phyloP scores from a whole-genome alignment of 2,329 filamentous ascomycete species.

The Phialocephala sp. region DNA sequence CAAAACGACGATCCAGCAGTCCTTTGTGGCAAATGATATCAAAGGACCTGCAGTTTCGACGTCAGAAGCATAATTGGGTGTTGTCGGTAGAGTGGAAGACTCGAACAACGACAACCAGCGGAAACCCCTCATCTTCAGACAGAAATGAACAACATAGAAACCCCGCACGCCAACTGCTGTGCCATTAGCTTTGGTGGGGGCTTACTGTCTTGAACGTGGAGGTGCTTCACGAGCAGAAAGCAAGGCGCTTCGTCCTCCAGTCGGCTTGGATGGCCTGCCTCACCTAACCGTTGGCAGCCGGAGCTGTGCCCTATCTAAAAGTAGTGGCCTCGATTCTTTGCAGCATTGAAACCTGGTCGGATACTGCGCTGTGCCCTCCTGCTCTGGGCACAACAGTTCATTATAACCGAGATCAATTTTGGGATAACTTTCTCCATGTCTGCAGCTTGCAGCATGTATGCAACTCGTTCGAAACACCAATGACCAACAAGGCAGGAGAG shows the following conservation, averaged over 20 bases:
- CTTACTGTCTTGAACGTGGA: slow-evolving; percentile 1
- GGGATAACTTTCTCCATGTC: slow-evolving; percentile 1
- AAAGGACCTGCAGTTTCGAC: slow-evolving; percentile 8
- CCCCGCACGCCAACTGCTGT: slow-evolving; percentile 6
- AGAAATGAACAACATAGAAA: background rate
- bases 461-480: background rate
- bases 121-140: slow-evolving; percentile 1
- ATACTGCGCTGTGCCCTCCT: slow-evolving; percentile 3
- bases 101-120: background rate
- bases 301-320: background rate
- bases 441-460: background rate
- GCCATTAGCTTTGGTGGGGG: background rate
- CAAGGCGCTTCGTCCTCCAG: background rate
- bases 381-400: background rate
- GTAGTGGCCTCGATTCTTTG: background rate
- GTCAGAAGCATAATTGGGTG: background rate
- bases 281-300: background rate
- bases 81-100: slow-evolving; percentile 8
- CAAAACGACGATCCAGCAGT: background rate
- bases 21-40: background rate
- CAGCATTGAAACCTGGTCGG: background rate
- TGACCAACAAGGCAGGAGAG: background rate
- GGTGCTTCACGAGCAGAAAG: background rate
- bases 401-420: background rate
- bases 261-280: background rate